Base-by-base conservation (phyloP, 2,329 filamentous ascomycete species). In the Cordyceps farinosa region DNA sequence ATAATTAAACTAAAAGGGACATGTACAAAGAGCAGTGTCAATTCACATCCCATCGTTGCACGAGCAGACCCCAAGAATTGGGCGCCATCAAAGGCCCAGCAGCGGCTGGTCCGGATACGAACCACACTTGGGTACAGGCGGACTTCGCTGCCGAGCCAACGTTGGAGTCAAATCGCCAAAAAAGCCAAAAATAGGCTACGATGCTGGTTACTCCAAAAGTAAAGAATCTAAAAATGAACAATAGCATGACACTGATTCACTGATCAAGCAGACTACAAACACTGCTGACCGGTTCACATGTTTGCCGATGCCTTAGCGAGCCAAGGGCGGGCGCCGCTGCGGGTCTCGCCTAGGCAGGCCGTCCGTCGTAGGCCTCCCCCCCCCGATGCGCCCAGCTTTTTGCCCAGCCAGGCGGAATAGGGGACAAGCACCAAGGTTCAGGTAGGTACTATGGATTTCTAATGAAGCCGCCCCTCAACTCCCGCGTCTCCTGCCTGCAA, bases 401-500 rank as follows among this genome's bases (percentile, higher is more conserved):
- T 22, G 22, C 22, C 22, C 22, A 22, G 38, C 36, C 15, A 40
- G 34, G 7, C 36, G 47, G 50, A 61, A 61, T 61, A 61, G 42
- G 59, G 51, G 59, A 61, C 50, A 22, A 22, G 22, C 22, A 22
- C 22, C 22, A 22, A 22, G 22, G 22, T 22, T 22, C 22, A 22
- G 22, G 22, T 22, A 22, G 38, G 30, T 5, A 27, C 36, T 17
- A 34, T 27, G n/a, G 50, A 61, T 61, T 61, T 61, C 59, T 54
- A 61, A 61, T 61, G 58, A 51, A 54, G 32, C 59, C 40, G 42
- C 59, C 47, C 51, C 59, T 59, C 59, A 44, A 51, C 50, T 34
- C 34, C 34, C 29, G 29, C 36, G 17, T 30, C 40, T 44, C 38
- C 38, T n/a, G 27, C n/a, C 44, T 55, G 5, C 34, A 52, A 40